Conservation (phyloP, 306 rosid species). For the Dalbergia cultrata region DNA sequence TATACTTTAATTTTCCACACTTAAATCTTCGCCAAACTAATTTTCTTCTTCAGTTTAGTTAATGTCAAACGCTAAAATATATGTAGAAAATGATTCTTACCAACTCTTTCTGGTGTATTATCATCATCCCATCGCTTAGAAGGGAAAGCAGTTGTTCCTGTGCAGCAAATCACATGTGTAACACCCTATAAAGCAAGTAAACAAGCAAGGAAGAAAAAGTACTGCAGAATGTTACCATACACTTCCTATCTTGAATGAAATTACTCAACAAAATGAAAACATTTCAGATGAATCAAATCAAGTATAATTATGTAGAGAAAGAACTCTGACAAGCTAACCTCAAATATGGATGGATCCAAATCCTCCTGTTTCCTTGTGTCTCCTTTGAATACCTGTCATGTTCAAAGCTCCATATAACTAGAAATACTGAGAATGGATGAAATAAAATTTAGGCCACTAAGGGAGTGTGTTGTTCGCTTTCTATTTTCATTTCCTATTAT, state of each 20-base stretch:
- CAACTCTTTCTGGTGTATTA: slow-evolving; percentile 92
- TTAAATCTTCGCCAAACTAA: slow-evolving; percentile 32
- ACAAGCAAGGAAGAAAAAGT: slow-evolving; percentile 11
- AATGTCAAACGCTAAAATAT: slow-evolving; percentile 14
- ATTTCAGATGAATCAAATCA: slow-evolving; percentile 23
- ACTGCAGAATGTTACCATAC: slow-evolving; percentile 23
- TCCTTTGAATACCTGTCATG: slow-evolving; percentile 75
- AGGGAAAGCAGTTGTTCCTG: slow-evolving; percentile 98
- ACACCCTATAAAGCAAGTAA: slow-evolving; percentile 72
- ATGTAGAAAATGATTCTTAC: slow-evolving; percentile 56
- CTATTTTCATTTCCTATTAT: background rate
- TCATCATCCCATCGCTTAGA: slow-evolving; percentile 92
- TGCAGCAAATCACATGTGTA: slow-evolving; percentile 96
- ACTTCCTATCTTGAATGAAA: slow-evolving; percentile 23
- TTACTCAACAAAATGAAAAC: background rate
- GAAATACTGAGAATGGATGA: slow-evolving; percentile 38
- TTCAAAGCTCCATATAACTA: slow-evolving; percentile 45
- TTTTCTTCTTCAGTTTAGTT: slow-evolving; percentile 38
- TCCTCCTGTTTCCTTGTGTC: slow-evolving; percentile 81
- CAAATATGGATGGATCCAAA: slow-evolving; percentile 82
- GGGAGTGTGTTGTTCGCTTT: background rate
- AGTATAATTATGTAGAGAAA: background rate
- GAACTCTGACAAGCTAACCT: slow-evolving; percentile 57
- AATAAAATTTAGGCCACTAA: slow-evolving; percentile 8
- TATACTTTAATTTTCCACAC: slow-evolving; percentile 30